Base-by-base conservation (phyloP, 129 eudicot genomes). In the Saposhnikovia divaricata region DNA sequence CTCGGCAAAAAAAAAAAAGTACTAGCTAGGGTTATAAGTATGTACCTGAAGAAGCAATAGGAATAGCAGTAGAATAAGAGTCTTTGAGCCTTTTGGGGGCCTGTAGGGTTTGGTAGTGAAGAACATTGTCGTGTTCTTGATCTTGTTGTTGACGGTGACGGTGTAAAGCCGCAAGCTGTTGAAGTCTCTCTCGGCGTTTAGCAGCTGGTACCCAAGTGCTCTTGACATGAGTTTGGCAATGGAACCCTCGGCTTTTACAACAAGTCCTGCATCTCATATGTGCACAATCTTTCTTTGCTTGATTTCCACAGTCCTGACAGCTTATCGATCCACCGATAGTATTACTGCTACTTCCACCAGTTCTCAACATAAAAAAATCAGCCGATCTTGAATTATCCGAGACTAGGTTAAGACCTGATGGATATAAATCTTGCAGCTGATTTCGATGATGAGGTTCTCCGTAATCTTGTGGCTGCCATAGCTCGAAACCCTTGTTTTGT, bases 141-240 rank as follows among this genome's bases (percentile, higher is more conserved):
- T 37, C 83, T 72, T 79, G 79, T 28, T 81, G 84, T 2, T 40
- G 71, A 9, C 34, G 65, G 6, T 47, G 76, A 11, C 51, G 76
- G 23, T 69, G 81, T 57, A 88, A 73, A 39, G 88, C 71, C 44
- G 82, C 68, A 23, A 81, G 82, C 48, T 89, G 92, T 25, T 90
- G 95, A n/a, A 85, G 91, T 7, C 93, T 71, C 80, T 93, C 98
- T 16, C 98, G 90, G 61, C 98, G 84, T 75, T 89, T 90, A 25
- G 96, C 92, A 46, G 98, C 98, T n/a, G 98, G 98, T 9, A 93
- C 93, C 98, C 98, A 93, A 3, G 97, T 92, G 89, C 96, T 90
- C 81, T 90, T 92, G 50, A 92, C 91, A 83, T 92, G 97, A 10
- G 97, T 93, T 68, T 87, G 91, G 73, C 98, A 93, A 9, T 77